Conservation (phyloP, 164 flowering plant species). For the Berberis thunbergii region DNA sequence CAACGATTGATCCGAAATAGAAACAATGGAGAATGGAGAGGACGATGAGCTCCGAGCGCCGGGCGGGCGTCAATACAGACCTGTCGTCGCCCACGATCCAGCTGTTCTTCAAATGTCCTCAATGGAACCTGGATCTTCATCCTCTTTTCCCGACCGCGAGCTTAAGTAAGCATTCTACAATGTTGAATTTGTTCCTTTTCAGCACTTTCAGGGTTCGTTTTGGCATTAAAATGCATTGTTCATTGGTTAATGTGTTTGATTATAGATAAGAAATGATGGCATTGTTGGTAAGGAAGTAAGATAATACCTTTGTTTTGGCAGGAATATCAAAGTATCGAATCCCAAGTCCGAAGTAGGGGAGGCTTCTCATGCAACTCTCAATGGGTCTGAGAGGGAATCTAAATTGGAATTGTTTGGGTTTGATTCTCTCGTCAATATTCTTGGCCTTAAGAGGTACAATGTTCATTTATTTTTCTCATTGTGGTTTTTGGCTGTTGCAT, state of each 20-base stretch:
- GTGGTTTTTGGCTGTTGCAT: background rate
- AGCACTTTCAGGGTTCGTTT: too few species aligned
- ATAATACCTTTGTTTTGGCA: constrained; percentile 12
- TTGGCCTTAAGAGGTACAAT: constrained; percentile 80
- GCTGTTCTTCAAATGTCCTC: constrained; percentile 66
- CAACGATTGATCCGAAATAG: background rate
- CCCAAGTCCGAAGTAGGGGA: constrained; percentile 26
- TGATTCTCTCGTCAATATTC: constrained; percentile 92
- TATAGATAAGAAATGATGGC: background rate
- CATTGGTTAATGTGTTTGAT: too few species aligned
- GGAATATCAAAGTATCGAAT: constrained; percentile 35
- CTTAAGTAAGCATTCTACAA: constrained; percentile 17
- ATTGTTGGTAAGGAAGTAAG: too few species aligned
- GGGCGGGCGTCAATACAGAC: constrained; percentile 39
- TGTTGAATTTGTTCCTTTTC: too few species aligned
- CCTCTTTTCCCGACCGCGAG: constrained; percentile 5
- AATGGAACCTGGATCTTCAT: constrained; percentile 31
- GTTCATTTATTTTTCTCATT: constrained; percentile 1
- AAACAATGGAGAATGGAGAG: constrained; percentile 30
- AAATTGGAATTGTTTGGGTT: constrained; percentile 95
- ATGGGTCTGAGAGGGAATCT: constrained; percentile 55
- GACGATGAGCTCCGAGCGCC: constrained; percentile 25
- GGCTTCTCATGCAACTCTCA: constrained; percentile 19
- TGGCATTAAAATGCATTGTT: too few species aligned
- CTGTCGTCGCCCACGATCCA: constrained; percentile 54